Percentiles rank a stretch among this genome's conserved stretches.
These are phyloP conservation scores for Penicillium sp. DNA, from an alignment of 2,329 filamentous ascomycete genomes.

Conservation along the genomic window DNA sequence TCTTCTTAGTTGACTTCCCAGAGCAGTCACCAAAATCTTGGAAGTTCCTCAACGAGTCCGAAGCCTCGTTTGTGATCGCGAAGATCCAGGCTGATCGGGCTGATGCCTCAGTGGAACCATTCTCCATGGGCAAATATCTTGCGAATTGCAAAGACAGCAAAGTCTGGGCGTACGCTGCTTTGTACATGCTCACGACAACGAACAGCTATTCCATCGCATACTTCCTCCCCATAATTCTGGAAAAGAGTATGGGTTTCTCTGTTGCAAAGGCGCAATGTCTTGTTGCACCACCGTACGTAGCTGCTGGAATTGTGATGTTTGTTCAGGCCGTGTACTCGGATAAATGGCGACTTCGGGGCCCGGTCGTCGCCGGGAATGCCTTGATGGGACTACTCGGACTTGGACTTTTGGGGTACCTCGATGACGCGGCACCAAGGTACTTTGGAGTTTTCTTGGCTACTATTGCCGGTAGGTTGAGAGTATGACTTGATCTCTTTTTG, in stretches of 20 bases:
- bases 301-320: conserved; percentile 47
- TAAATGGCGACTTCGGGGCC: conserved; percentile 64
- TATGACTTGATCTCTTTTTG: background rate
- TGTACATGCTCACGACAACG: conserved; percentile 10
- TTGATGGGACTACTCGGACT: conserved; percentile 66
- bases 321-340: conserved; percentile 62
- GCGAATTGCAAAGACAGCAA: conserved; percentile 13
- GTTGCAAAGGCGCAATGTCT: conserved; percentile 18
- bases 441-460: conserved; percentile 73
- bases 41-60: conserved; percentile 6
- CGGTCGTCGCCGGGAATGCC: conserved; percentile 66
- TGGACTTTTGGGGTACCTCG: conserved; percentile 67
- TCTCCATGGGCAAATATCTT: conserved; percentile 10
- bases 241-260: conserved; percentile 11
- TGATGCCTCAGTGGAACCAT: conserved; percentile 10
- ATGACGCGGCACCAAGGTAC: conserved; percentile 59
- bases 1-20: conserved; percentile 55
- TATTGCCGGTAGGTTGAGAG: conserved; percentile 63
- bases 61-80: conserved; percentile 8
- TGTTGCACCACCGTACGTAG: conserved; percentile 10
- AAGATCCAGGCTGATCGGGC: conserved; percentile 14
- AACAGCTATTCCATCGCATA: conserved; percentile 16
- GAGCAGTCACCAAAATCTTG: background rate
- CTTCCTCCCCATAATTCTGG: conserved; percentile 20
- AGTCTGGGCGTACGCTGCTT: conserved; percentile 11